Conservation (phyloP, 495 filamentous ascomycete species). For the Penicillium simplicissimum region DNA sequence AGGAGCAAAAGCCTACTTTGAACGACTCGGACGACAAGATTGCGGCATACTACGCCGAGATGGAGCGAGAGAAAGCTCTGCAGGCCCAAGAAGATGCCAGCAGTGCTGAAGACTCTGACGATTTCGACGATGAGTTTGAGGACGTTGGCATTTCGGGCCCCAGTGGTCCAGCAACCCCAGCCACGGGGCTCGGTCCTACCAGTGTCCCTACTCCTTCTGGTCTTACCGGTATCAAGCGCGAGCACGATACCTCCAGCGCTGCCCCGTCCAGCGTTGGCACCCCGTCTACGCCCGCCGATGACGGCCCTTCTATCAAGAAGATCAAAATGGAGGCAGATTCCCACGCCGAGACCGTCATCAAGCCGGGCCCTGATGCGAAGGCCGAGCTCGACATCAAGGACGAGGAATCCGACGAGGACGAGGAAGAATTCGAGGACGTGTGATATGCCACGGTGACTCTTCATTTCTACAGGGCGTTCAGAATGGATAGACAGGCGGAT, state of each 20-base stretch:
- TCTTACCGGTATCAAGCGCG: conserved; percentile 38
- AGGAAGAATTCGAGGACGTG: conserved; percentile 56
- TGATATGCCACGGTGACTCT: conserved; percentile 7
- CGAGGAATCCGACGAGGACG: conserved; percentile 53
- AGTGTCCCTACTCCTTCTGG: conserved; percentile 30
- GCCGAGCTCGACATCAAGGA: conserved; percentile 24
- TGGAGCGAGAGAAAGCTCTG: conserved; percentile 50
- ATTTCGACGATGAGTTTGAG: conserved; percentile 52
- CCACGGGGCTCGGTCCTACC: conserved; percentile 32
- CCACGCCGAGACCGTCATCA: conserved; percentile 25
- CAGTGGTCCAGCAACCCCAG: conserved; percentile 42
- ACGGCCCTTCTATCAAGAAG: conserved; percentile 46
- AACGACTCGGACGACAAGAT: conserved; percentile 51
- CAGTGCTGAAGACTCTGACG: conserved; percentile 50
- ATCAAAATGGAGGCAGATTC: conserved; percentile 37
- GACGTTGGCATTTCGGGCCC: conserved; percentile 46
- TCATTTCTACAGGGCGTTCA: neutral
- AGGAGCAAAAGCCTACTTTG: conserved; percentile 54
- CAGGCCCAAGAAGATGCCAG: conserved; percentile 49
- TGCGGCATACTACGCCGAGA: conserved; percentile 53
- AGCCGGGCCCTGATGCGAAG: conserved; percentile 27
- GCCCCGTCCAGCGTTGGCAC: conserved; percentile 47
- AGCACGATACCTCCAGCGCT: conserved; percentile 44
- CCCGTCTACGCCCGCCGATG: conserved; percentile 41
- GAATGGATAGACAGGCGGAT: conserved; percentile 6